Evolutionary conservation across 139 green algal species (phyloP).

Genomic region (Micractinium conductrix): DNA sequence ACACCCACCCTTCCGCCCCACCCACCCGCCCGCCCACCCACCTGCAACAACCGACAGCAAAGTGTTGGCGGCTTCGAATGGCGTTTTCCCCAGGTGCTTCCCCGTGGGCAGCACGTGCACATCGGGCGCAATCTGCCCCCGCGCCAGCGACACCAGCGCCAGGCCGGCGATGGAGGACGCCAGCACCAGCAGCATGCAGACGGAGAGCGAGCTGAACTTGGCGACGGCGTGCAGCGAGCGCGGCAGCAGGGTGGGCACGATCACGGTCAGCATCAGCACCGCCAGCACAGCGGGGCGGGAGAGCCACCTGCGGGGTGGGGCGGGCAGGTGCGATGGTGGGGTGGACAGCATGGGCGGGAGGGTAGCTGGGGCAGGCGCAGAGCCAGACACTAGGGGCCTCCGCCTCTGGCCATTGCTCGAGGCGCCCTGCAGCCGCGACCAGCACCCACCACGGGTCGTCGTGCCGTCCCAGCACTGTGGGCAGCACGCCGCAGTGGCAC

Average conservation of each 20-base stretch:
- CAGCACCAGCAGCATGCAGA: constrained; percentile 34
- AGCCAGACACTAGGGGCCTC: too few relatives aligned
- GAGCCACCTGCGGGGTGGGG: neutral
- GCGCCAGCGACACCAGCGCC: neutral
- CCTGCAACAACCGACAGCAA: too few relatives aligned
- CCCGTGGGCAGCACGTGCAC: neutral
- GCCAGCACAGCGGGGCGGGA: constrained; percentile 17
- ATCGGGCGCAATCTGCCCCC: neutral
- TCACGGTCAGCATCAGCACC: neutral
- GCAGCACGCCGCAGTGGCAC: constrained; percentile 10
- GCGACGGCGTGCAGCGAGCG: constrained; percentile 3
- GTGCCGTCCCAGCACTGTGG: constrained; percentile 29
- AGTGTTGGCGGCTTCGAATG: too few relatives aligned
- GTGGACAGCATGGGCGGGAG: too few relatives aligned
- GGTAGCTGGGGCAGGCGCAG: too few relatives aligned
- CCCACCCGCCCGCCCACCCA: too few relatives aligned
- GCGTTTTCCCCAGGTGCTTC: neutral
- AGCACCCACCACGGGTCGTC: constrained; percentile 26
- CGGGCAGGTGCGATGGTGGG: too few relatives aligned
- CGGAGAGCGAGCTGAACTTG: constrained; percentile 14
- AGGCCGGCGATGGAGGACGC: constrained; percentile 1
- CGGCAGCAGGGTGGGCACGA: constrained; percentile 18
- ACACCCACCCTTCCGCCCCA: too few relatives aligned
- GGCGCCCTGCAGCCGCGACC: too few relatives aligned
- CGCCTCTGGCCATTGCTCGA: too few relatives aligned